These are phyloP conservation scores for Deinandra increscens DNA, from an alignment of 129 eudicot species.

Conservation along the genomic window DNA sequence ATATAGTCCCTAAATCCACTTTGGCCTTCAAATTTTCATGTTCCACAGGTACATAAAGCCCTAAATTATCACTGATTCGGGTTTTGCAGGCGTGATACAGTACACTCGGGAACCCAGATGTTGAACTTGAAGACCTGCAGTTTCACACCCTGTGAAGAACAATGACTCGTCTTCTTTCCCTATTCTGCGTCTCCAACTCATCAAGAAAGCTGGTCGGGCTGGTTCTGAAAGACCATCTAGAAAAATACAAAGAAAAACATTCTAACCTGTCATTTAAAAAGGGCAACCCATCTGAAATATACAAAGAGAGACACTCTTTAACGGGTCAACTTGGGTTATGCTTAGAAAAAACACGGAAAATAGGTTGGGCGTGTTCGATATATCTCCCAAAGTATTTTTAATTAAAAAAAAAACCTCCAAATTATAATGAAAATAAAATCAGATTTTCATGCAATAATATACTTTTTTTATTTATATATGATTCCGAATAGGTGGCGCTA, in stretches of 20 bases:
- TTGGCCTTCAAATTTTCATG: not conserved
- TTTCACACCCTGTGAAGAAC: slow-evolving; percentile 76
- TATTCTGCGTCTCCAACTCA: slow-evolving; percentile 96
- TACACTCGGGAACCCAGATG: slow-evolving; percentile 89
- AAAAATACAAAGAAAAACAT: not conserved
- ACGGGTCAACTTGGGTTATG: no score
- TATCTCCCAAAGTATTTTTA: no score
- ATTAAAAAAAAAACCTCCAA: no score
- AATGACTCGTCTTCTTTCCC: slow-evolving; percentile 90
- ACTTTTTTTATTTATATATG: not conserved
- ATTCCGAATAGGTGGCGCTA: not conserved
- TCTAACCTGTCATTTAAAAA: not conserved
- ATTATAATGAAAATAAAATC: no score
- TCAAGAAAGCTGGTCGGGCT: slow-evolving; percentile 64
- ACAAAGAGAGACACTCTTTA: no score
- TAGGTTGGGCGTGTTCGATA: no score
- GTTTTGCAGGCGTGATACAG: slow-evolving; percentile 45
- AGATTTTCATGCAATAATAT: not conserved
- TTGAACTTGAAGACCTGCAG: slow-evolving; percentile 74
- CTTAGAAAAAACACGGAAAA: no score
- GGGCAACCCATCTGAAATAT: not conserved
- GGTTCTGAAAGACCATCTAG: slow-evolving; percentile 30
- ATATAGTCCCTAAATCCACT: not conserved
- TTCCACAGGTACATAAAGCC: not conserved
- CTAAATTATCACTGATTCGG: not conserved